These are phyloP conservation scores for Debaryomyces tyrocola DNA, from an alignment of 805 yeast genomes.

Conservation along the genomic window DNA sequence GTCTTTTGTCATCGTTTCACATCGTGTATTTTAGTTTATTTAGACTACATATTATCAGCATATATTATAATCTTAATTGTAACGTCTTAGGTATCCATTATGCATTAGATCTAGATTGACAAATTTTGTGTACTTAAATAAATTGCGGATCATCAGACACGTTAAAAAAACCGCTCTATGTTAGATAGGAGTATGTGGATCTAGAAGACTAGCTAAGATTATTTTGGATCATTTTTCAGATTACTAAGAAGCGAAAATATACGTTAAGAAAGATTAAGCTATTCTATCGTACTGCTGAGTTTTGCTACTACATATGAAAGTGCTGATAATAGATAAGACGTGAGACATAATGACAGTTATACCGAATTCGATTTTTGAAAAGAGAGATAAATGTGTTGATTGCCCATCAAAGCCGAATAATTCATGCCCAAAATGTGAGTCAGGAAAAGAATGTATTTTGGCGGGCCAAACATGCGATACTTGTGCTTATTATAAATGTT, in stretches of 20 bases:
- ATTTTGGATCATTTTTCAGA: too few relatives aligned
- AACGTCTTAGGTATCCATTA: not conserved
- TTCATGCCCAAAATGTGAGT: conserved; percentile 27
- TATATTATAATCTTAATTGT: not conserved
- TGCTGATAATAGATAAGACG: too few relatives aligned
- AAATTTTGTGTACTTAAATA: not conserved
- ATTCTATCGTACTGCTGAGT: too few relatives aligned
- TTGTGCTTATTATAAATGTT: conserved; percentile 28
- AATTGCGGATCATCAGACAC: not conserved
- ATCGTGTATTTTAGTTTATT: not conserved
- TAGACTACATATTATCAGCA: not conserved
- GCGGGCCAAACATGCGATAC: conserved; percentile 20
- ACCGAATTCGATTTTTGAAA: not conserved
- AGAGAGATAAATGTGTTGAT: conserved; percentile 21
- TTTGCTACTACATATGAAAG: too few relatives aligned
- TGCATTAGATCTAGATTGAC: not conserved
- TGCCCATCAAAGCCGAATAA: conserved; percentile 26
- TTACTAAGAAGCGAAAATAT: too few relatives aligned
- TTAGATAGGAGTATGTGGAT: not conserved
- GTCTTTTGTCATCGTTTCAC: not conserved
- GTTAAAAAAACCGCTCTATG: not conserved
- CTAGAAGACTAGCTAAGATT: too few relatives aligned
- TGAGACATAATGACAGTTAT: not conserved
- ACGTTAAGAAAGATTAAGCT: too few relatives aligned
- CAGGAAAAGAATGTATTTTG: conserved; percentile 22